A percentile compares a stretch with the other conserved stretches of the same genome.
Conservation (phyloP, 495 filamentous ascomycete species). For the Filosporella fistucella region DNA sequence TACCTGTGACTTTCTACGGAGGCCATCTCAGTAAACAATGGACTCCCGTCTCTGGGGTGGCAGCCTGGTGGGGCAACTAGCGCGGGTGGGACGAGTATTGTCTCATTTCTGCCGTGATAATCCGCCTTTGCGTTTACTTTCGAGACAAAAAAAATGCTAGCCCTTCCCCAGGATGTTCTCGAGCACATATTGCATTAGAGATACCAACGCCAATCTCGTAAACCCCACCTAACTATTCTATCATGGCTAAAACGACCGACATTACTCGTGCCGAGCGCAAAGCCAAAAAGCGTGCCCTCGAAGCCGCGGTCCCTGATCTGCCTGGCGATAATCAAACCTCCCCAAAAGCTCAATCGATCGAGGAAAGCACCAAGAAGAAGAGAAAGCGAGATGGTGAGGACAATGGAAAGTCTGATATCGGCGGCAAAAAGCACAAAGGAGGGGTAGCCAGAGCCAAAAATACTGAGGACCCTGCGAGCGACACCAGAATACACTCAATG, state of each 20-base stretch:
- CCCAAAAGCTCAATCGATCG: slow-evolving; percentile 6
- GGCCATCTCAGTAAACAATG: too few relatives aligned
- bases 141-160: too few relatives aligned
- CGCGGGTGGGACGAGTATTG: too few relatives aligned
- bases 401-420: slow-evolving; percentile 18
- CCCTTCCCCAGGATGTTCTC: too few relatives aligned
- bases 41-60: too few relatives aligned
- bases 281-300: slow-evolving; percentile 25
- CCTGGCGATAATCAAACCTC: slow-evolving; percentile 17
- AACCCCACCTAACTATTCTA: background rate
- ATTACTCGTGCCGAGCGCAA: slow-evolving; percentile 23
- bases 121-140: too few relatives aligned
- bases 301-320: slow-evolving; percentile 25
- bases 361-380: slow-evolving; percentile 34
- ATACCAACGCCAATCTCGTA: background rate
- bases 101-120: too few relatives aligned
- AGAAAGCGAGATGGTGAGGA: slow-evolving; percentile 35
- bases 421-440: slow-evolving; percentile 21
- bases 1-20: too few relatives aligned
- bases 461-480: too few relatives aligned
- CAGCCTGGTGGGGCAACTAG: too few relatives aligned
- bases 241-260: slow-evolving; percentile 19
- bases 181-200: too few relatives aligned
- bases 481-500: too few relatives aligned
- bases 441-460: slow-evolving; percentile 19